Percentiles rank a stretch among this genome's conserved stretches.
Evolutionary conservation across 768 basidiomycete genomes (phyloP).

Genomic region (Neoboletus magnificus): DNA sequence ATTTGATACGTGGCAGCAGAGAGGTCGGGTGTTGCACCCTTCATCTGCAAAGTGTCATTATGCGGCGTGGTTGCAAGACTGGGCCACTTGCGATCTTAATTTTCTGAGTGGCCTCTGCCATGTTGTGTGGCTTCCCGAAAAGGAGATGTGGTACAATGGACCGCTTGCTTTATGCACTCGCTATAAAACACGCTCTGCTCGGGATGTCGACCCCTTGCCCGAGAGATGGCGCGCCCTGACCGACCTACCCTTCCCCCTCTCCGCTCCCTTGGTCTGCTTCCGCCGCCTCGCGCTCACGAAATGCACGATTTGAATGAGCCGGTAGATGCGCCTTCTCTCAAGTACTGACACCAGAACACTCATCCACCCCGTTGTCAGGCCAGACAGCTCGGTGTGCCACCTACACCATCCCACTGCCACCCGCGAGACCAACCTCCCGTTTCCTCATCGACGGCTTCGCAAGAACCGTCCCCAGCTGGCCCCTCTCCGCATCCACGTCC

Average conservation of each 20-base stretch:
- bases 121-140: conserved; percentile 9
- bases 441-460: conserved; percentile 40
- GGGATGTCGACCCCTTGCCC: conserved; percentile 1
- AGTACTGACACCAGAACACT: not conserved
- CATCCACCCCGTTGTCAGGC: not conserved
- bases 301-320: conserved; percentile 6
- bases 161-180: not conserved
- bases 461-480: conserved; percentile 35
- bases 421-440: not conserved
- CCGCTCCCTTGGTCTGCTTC: conserved; percentile 43
- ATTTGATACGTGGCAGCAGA: conserved; percentile 91
- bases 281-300: conserved; percentile 11
- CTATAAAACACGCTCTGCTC: conserved; percentile 12
- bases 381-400: not conserved
- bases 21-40: conserved; percentile 76
- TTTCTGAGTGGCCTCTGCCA: conserved; percentile 30
- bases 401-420: not conserved
- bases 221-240: conserved; percentile 19
- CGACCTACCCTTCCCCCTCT: conserved; percentile 56
- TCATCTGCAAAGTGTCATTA: conserved; percentile 55
- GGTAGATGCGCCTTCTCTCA: conserved; percentile 4
- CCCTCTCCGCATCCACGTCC: conserved; percentile 3
- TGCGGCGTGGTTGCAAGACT: not conserved
- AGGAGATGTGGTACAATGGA: not conserved
- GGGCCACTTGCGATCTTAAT: conserved; percentile 31